A percentile compares a stretch with the other conserved stretches of the same genome.
These are phyloP conservation scores for Ganoderma lingzhi DNA, from an alignment of 1,284 basidiomycete genomes.

Conservation along the genomic window DNA sequence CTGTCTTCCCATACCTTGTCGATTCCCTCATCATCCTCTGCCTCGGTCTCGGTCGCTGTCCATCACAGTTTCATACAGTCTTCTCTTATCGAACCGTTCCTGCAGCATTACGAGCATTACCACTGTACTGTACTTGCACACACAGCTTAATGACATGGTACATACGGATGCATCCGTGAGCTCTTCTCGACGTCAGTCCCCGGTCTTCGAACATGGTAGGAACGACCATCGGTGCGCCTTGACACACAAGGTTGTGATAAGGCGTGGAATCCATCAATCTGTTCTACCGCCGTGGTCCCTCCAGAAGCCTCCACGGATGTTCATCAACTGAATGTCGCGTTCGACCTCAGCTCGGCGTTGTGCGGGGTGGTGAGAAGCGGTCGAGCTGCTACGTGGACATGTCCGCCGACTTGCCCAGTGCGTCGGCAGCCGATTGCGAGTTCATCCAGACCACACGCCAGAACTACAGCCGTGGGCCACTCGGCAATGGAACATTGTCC, in stretches of 20 bases:
- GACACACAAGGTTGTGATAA: not conserved
- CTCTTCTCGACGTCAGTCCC: not conserved
- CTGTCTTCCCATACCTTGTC: not conserved
- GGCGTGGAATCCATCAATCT: not conserved
- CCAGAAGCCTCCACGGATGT: not conserved
- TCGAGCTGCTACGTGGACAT: not conserved
- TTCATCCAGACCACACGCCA: not conserved
- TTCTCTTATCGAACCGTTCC: not conserved
- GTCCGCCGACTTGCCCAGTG: not conserved
- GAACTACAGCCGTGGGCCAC: not conserved
- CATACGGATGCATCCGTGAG: not conserved
- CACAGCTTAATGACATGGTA: not conserved
- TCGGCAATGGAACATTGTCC: not conserved
- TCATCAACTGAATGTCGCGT: not conserved
- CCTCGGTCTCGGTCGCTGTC: not conserved
- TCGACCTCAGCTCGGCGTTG: not conserved
- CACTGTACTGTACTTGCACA: conserved; percentile 9
- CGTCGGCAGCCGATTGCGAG: not conserved
- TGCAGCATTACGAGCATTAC: conserved; percentile 3
- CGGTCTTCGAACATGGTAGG: not conserved
- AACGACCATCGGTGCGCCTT: not conserved
- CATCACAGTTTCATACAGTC: not conserved
- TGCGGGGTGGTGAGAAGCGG: not conserved
- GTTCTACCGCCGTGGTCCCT: not conserved
- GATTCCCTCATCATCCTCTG: not conserved